phyloP scores from a whole-genome alignment of 2,329 filamentous ascomycete species.

The Fusarium fracticaudum region DNA sequence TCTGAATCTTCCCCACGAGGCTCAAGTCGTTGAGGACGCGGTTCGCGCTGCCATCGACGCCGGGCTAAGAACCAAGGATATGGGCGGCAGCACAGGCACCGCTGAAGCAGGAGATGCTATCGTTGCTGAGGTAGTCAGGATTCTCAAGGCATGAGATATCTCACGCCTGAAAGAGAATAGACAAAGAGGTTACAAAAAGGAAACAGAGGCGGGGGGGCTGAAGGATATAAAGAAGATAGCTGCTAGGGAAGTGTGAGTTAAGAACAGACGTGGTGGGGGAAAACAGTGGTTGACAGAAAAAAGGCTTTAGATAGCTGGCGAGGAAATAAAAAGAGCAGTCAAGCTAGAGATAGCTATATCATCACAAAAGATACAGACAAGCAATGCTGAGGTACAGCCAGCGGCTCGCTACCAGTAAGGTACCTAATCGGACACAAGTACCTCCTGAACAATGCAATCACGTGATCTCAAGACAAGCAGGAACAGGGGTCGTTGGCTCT shows the following conservation, averaged over 20 bases:
- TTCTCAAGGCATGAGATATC: slow-evolving; percentile 25
- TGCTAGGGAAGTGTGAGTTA: background rate
- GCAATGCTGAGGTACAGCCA: background rate
- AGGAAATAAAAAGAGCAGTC: background rate
- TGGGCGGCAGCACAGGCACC: slow-evolving; percentile 79
- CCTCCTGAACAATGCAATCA: too few species aligned
- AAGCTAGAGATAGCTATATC: background rate
- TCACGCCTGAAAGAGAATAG: background rate
- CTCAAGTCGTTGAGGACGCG: slow-evolving; percentile 79
- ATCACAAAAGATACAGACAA: background rate
- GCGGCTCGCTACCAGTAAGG: background rate
- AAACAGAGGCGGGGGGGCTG: background rate
- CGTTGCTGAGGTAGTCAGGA: slow-evolving; percentile 50
- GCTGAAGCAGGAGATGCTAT: slow-evolving; percentile 80
- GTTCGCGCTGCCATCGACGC: slow-evolving; percentile 81
- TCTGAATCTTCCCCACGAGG: slow-evolving; percentile 77
- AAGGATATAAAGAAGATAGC: background rate
- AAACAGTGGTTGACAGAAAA: background rate
- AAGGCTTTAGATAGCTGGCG: background rate
- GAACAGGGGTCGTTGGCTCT: background rate
- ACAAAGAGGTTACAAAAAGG: background rate
- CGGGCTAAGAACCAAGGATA: slow-evolving; percentile 81
- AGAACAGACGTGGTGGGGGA: background rate
- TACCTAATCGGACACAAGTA: too few species aligned
- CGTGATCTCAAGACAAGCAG: too few species aligned